Evolutionary conservation across 2,329 filamentous ascomycete species (phyloP), one percentile per base, ranked within the genome.

Genomic region (Metarhizium album): DNA sequence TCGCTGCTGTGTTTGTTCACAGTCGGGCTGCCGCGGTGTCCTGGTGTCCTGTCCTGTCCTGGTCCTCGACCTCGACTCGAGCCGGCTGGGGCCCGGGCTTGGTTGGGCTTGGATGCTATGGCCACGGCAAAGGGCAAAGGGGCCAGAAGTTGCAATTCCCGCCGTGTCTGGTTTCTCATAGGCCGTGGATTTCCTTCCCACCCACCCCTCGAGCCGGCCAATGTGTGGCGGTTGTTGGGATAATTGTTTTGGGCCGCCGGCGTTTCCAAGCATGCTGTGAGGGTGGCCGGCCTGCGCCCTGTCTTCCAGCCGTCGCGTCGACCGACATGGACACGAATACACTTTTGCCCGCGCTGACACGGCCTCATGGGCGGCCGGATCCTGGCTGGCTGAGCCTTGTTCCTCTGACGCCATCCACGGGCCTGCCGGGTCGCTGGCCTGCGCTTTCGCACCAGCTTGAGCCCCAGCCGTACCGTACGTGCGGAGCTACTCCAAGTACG

Each of bases 191-290:
- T 40, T n/a, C 46, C 37, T 48, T 38, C 35, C 31, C 46, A 48
- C 22, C 33, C 46, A 31, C 35, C 46, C 37, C 37, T 42, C 37
- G 22, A 42, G 42, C 46, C 47, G 47, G 47, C 47, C 47, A 42
- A 49, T 49, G 29, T 27, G 40, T 16, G 42, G 46, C 46, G n/a
- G 24, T 27, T 14, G 23, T 48, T 16, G 35, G 38, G 35, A 20
- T 27, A 14, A 35, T 42, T 27, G 23, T 42, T 42, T 22, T 11
- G 20, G 11, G 14, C 13, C 16, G 22, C 40, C 22, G 20, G 20
- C 40, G 40, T 9, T 14, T 24, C 40, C 20, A 43, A 13, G 40
- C 40, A 43, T 43, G 40, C 40, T 8, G 16, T 37, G 16, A 20
- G 6, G 6, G 6, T 40, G 37, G 7, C 37, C 18, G 40, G 40